Base-by-base conservation (phyloP, 1,284 basidiomycete genomes). In the Somion occarium region DNA sequence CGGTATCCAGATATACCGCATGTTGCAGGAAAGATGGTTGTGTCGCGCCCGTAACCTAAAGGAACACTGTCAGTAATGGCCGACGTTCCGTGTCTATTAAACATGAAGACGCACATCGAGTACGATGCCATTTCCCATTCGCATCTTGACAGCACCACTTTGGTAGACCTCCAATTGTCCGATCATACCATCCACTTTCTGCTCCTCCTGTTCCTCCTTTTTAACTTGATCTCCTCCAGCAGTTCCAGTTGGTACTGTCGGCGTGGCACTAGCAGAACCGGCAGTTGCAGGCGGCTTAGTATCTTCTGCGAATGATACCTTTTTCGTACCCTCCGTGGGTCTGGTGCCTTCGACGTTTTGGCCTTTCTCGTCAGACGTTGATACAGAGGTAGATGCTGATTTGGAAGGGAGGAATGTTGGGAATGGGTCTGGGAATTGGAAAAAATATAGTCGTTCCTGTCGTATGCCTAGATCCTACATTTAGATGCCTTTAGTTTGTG, bases 391-490 rank as follows among this genome's bases (percentile, higher is more conserved):
- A 7, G 39, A 22, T 41, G 7, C 9, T 41, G 15, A 22, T 53
- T 66, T 61, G 5, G 73, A 64, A n/a, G n/a, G n/a, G 5, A 73
- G 57, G 67, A 95, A 96, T 13, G 73, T 76, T 0, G 94, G 93
- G 69, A 97, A 94, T 0, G 91, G 85, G n/a, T 77, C 70, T 0
- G 94, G 94, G 64, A 98, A 96, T 66, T 96, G 94, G 72, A 97
- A 96, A 57, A 94, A 85, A 64, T 91, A 96, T 1, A 97, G 73
- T 23, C 84, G 76, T 64, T 84, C 82, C 73, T 78, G 83, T 61
- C 70, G 74, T 46, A 76, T 59, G 50, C 69, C 64, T 25, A 69
- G 57, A 51, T 79, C 76, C 81, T 83, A 55, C 11, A 52, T 23
- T 7, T 26, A 50, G 25, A 39, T 55, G 19, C 39, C 15, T 12